These are phyloP conservation scores for Fraxinus cuspidata DNA, from an alignment of 257 asterid genomes.

Conservation along the genomic window DNA sequence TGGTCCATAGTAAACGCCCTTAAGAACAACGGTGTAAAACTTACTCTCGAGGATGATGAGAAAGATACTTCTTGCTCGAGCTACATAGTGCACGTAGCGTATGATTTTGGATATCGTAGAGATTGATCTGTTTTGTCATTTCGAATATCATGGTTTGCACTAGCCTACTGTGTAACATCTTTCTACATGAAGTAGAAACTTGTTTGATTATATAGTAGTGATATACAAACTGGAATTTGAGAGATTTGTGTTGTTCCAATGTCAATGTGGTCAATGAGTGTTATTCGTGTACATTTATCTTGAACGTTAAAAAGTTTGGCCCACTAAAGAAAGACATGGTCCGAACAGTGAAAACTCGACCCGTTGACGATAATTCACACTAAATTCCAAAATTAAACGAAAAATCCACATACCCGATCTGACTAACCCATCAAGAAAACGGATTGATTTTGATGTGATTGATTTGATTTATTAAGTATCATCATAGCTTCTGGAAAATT, in stretches of 20 bases:
- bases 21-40: conserved; percentile 58
- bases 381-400: conserved; percentile 45
- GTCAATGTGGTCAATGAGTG: no score
- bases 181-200: neutral
- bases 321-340: neutral
- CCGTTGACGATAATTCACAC: conserved; percentile 25
- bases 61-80: conserved; percentile 25
- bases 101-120: conserved; percentile 9
- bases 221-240: no score
- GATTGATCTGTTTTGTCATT: conserved; percentile 6
- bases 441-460: conserved; percentile 42
- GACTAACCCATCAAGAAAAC: conserved; percentile 36
- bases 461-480: conserved; percentile 42
- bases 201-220: no score
- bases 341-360: conserved; percentile 13
- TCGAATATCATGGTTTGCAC: neutral
- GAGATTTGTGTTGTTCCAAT: no score
- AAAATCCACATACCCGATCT: conserved; percentile 48
- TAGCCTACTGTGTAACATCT: neutral
- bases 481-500: conserved; percentile 27
- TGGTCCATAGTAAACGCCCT: conserved; percentile 72
- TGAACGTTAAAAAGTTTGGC: neutral
- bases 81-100: conserved; percentile 15
- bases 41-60: conserved; percentile 58
- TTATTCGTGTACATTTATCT: no score